Conservation (phyloP, 2,329 filamentous ascomycete species). For the Xylariaceae sp. region DNA sequence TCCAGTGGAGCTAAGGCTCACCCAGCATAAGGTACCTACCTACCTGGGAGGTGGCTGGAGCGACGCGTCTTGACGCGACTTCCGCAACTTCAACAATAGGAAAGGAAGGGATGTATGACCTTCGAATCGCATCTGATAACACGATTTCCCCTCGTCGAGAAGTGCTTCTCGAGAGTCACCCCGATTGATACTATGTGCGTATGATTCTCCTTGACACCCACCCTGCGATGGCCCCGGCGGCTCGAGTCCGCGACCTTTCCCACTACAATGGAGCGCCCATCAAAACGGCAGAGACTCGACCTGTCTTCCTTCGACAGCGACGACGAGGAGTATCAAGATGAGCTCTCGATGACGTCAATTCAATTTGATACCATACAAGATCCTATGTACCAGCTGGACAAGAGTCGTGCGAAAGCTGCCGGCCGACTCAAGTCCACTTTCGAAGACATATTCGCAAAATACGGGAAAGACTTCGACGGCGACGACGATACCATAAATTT, state of each 20-base stretch:
- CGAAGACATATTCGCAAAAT: slow-evolving; percentile 86
- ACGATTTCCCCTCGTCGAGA: no score
- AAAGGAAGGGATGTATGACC: no score
- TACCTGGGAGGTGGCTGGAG: no score
- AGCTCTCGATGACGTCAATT: slow-evolving; percentile 45
- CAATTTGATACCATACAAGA: slow-evolving; percentile 47
- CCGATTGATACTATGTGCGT: no score
- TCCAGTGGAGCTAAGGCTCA: no score
- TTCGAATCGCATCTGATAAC: no score
- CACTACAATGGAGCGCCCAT: slow-evolving; percentile 50
- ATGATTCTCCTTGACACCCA: no score
- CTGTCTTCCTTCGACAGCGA: slow-evolving; percentile 35
- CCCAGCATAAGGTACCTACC: no score
- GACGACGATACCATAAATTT: slow-evolving; percentile 89
- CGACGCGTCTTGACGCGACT: no score
- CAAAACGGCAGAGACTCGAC: slow-evolving; percentile 59
- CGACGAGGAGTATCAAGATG: slow-evolving; percentile 42
- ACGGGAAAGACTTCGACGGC: slow-evolving; percentile 74
- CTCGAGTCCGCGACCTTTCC: neutral
- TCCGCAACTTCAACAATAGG: no score
- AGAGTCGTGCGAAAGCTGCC: slow-evolving; percentile 63
- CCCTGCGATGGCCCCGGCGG: no score
- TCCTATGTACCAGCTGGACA: slow-evolving; percentile 54
- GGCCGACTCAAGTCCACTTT: slow-evolving; percentile 75
- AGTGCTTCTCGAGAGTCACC: no score